These are phyloP conservation scores for Beauveria sp. DNA, from an alignment of 2,329 filamentous ascomycete genomes.

Conservation along the genomic window DNA sequence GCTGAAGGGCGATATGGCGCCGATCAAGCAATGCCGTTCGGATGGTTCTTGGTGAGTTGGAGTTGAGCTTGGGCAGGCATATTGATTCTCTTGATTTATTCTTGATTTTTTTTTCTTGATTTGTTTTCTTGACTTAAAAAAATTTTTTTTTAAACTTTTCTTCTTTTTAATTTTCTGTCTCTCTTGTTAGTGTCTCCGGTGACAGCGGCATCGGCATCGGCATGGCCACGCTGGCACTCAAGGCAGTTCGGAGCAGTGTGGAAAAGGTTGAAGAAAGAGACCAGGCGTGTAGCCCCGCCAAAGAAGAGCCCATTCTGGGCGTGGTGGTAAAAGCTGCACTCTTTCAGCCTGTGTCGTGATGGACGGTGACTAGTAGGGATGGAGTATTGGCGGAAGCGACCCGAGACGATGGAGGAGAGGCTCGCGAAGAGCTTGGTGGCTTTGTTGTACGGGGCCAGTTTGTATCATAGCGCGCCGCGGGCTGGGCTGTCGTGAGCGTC, in stretches of 20 bases:
- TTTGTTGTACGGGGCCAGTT: not conserved
- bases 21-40: conserved; percentile 4
- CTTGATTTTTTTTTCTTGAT: not conserved
- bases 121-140: too few species aligned
- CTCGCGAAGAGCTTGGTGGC: conserved; percentile 6
- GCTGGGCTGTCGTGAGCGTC: conserved; percentile 10
- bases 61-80: conserved; percentile 1
- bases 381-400: conserved; percentile 7
- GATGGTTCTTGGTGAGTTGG: conserved; percentile 2
- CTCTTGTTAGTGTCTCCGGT: not conserved
- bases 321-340: not conserved
- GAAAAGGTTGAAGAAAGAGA: not conserved
- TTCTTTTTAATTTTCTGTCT: not conserved
- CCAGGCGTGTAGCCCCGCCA: not conserved
- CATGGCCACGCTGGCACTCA: not conserved
- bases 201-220: conserved; percentile 1
- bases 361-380: conserved; percentile 7
- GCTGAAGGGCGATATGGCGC: not conserved
- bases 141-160: too few species aligned
- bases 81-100: not conserved
- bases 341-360: not conserved
- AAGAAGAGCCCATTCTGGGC: not conserved
- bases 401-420: conserved; percentile 7
- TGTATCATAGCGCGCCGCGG: conserved; percentile 8
- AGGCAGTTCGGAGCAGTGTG: not conserved